phyloP scores from a whole-genome alignment of 306 rosid genomes.

The Dryas drummondii region DNA sequence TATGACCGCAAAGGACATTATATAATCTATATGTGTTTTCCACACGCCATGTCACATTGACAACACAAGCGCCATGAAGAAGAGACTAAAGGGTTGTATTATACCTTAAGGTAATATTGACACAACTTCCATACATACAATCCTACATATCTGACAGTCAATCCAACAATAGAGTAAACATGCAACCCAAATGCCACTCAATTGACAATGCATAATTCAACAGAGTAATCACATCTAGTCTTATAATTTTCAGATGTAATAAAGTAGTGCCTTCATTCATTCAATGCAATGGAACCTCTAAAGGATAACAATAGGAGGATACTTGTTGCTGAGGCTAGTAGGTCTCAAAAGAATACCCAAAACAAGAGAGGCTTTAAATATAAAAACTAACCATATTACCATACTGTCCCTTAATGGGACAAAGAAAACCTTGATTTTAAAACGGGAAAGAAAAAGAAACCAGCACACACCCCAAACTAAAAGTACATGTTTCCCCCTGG shows the following conservation, averaged over 20 bases:
- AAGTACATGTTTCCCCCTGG: too few species aligned
- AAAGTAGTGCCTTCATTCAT: too few species aligned
- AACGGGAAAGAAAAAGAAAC: too few species aligned
- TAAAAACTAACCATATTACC: too few species aligned
- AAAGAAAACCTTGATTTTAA: too few species aligned
- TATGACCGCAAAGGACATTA: neutral
- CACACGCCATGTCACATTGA: neutral
- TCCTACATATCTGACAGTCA: neutral
- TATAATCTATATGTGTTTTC: neutral
- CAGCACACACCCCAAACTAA: too few species aligned
- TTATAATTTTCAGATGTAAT: too few species aligned
- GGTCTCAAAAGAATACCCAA: neutral
- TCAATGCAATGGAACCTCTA: too few species aligned
- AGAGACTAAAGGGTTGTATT: neutral
- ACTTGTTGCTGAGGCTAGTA: neutral
- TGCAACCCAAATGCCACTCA: neutral
- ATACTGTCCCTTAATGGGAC: too few species aligned
- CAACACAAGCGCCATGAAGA: neutral
- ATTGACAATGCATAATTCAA: neutral
- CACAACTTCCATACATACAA: too few species aligned
- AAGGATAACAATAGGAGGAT: neutral
- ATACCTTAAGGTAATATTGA: neutral
- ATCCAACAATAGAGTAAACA: neutral
- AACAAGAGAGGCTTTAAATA: too few species aligned
- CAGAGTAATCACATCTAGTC: too few species aligned